Conservation (phyloP, 352 stramenopile species). For the Elongisporangium anandrum region DNA sequence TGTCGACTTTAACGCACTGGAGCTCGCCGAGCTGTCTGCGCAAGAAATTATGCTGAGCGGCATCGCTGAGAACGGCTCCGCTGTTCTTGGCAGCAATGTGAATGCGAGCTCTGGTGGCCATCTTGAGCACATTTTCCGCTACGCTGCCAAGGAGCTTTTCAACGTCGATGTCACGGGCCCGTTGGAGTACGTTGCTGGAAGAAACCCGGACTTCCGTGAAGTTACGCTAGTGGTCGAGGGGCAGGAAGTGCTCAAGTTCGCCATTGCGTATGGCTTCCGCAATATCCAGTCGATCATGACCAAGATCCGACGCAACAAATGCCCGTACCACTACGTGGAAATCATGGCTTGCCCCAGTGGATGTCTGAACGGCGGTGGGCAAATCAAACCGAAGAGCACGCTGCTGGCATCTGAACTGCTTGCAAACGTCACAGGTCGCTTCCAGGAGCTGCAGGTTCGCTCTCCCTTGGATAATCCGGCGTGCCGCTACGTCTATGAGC, state of each 20-base stretch:
- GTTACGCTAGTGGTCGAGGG: conserved; percentile 69
- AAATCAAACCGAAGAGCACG: conserved; percentile 80
- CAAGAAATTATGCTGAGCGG: conserved; percentile 75
- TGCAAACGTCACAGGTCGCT: conserved; percentile 54
- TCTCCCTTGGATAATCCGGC: conserved; percentile 61
- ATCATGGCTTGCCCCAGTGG: conserved; percentile 98
- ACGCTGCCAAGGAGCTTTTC: conserved; percentile 87
- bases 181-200: conserved; percentile 81
- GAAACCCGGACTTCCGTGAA: conserved; percentile 89
- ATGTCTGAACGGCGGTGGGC: conserved; percentile 96
- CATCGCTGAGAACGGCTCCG: conserved; percentile 44
- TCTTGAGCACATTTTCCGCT: conserved; percentile 91
- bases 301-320: conserved; percentile 88
- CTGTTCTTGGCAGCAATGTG: conserved; percentile 52
- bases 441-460: conserved; percentile 61
- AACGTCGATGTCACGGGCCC: conserved; percentile 77
- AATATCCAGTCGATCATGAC: conserved; percentile 96
- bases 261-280: conserved; percentile 95
- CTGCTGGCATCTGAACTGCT: conserved; percentile 53
- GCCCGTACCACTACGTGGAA: conserved; percentile 96
- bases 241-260: conserved; percentile 90
- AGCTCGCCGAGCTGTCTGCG: conserved; percentile 50
- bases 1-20: conserved; percentile 63
- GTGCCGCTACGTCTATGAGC: conserved; percentile 79
- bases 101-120: conserved; percentile 85